These are phyloP conservation scores for Chara braunii DNA, from an alignment of 139 green algal genomes.

Conservation along the genomic window DNA sequence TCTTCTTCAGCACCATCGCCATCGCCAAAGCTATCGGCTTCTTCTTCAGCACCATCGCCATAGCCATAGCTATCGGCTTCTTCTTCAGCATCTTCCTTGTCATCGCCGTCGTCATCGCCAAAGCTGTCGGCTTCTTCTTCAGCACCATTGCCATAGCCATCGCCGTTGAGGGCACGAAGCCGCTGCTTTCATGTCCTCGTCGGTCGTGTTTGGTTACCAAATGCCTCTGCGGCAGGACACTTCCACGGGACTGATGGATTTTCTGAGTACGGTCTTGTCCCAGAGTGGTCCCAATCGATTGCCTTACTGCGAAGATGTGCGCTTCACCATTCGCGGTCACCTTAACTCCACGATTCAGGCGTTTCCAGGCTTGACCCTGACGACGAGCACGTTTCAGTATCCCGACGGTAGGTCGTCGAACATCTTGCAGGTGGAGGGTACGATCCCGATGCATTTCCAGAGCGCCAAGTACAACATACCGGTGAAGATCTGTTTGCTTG, in stretches of 20 bases:
- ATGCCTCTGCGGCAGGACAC: no score
- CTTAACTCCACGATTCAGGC: constrained; percentile 51
- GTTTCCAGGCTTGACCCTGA: constrained; percentile 38
- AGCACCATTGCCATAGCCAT: neutral
- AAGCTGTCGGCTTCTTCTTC: neutral
- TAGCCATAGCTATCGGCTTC: neutral
- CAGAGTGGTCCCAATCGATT: constrained; percentile 49
- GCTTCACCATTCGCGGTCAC: constrained; percentile 62
- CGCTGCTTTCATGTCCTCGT: no score
- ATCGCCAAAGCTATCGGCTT: neutral
- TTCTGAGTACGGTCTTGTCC: constrained; percentile 33
- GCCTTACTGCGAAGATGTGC: constrained; percentile 55
- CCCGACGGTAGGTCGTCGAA: constrained; percentile 44
- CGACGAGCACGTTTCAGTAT: constrained; percentile 29
- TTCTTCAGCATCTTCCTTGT: neutral
- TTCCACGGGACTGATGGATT: no score
- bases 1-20: neutral
- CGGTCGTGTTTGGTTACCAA: no score
- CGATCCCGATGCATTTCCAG: constrained; percentile 78
- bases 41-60: neutral
- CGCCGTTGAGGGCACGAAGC: neutral
- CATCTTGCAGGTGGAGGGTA: constrained; percentile 72
- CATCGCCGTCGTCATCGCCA: neutral
- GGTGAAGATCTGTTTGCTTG: constrained; percentile 69
- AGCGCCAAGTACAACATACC: constrained; percentile 90